Evolutionary conservation across 1,139 yeast genomes (phyloP).

Genomic region (Geotrichum aggregatum): DNA sequence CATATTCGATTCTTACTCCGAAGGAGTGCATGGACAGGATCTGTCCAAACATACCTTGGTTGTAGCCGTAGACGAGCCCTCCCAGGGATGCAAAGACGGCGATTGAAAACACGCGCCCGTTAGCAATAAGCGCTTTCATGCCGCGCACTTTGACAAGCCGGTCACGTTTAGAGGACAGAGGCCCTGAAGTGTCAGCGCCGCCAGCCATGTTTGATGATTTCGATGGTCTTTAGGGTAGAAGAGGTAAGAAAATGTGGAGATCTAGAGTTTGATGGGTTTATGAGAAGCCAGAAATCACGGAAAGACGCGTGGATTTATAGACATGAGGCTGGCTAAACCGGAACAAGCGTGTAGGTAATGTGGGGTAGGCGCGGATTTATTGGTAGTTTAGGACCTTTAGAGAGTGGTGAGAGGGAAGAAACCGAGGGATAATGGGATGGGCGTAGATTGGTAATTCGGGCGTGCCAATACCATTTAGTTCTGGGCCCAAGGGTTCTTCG

Average conservation of each 20-base stretch:
- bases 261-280: neutral
- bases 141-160: slow-evolving; percentile 16
- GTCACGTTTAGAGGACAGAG: slow-evolving; percentile 13
- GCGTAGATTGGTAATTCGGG: too few species aligned
- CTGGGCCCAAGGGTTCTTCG: too few species aligned
- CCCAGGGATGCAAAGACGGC: slow-evolving; percentile 37
- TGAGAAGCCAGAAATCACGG: neutral
- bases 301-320: neutral
- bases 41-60: slow-evolving; percentile 55
- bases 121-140: slow-evolving; percentile 37
- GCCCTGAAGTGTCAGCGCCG: slow-evolving; percentile 11
- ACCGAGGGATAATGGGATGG: too few species aligned
- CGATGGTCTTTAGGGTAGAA: too few species aligned
- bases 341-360: neutral
- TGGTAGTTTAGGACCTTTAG: too few species aligned
- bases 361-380: neutral
- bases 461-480: too few species aligned
- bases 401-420: too few species aligned
- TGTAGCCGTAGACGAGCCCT: slow-evolving; percentile 37
- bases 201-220: slow-evolving; percentile 7
- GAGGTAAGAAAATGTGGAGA: neutral
- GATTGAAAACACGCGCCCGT: slow-evolving; percentile 27
- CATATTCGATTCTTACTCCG: slow-evolving; percentile 43
- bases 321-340: neutral
- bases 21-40: slow-evolving; percentile 53